These are phyloP conservation scores for Lentithecium fluviatile DNA, from an alignment of 495 filamentous ascomycete genomes.

Conservation along the genomic window DNA sequence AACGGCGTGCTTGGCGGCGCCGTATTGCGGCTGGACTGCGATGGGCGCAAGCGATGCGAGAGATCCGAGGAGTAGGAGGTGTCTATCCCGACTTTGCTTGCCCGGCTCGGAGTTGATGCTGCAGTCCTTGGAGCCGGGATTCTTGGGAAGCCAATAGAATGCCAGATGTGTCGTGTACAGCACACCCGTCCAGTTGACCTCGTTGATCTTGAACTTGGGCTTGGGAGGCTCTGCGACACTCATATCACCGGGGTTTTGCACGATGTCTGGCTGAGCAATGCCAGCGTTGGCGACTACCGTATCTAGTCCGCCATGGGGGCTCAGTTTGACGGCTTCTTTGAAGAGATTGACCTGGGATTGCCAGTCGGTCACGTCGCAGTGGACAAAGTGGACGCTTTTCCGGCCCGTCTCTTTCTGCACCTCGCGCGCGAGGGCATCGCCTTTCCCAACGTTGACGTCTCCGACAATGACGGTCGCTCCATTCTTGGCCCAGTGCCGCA, in stretches of 20 bases:
- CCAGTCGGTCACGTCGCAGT: constrained; percentile 60
- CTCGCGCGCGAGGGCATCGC: constrained; percentile 32
- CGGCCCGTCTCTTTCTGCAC: constrained; percentile 42
- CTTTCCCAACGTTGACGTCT: constrained; percentile 39
- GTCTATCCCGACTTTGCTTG: constrained; percentile 44
- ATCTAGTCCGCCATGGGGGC: constrained; percentile 58
- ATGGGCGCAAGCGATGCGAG: constrained; percentile 53
- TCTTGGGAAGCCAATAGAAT: constrained; percentile 54
- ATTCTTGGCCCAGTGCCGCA: constrained; percentile 34
- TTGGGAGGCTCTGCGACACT: constrained; percentile 50
- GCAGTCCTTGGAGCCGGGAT: constrained; percentile 35
- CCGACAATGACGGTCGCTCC: constrained; percentile 40
- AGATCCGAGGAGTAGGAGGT: constrained; percentile 56
- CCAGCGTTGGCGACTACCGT: constrained; percentile 69
- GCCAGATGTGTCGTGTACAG: constrained; percentile 67
- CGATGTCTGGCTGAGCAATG: constrained; percentile 47
- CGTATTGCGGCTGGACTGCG: constrained; percentile 54
- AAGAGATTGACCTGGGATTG: constrained; percentile 62
- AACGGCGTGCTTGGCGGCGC: constrained; percentile 62
- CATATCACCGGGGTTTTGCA: constrained; percentile 44
- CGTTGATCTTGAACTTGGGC: constrained; percentile 55
- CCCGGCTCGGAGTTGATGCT: constrained; percentile 29
- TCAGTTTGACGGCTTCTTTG: constrained; percentile 50
- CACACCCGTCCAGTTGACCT: constrained; percentile 63
- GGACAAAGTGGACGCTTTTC: constrained; percentile 51